Percentiles rank a stretch among this genome's conserved stretches.
These are phyloP conservation scores for Myxozyma geophila DNA, from an alignment of 805 yeast genomes.

Conservation along the genomic window DNA sequence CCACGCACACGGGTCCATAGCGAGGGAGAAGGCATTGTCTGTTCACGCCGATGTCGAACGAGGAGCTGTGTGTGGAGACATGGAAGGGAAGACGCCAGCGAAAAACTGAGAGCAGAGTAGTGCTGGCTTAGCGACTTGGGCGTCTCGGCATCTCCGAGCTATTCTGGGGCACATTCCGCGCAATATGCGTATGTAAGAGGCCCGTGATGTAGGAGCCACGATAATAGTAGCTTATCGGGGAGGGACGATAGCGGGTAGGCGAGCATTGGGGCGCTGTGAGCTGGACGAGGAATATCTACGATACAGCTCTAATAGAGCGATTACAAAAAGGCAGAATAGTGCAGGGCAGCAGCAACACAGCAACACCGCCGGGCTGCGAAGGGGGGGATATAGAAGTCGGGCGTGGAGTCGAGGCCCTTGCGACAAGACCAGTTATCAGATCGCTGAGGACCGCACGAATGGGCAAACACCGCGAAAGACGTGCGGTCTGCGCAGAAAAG, in stretches of 20 bases:
- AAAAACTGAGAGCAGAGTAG: not conserved
- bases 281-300: too few species aligned
- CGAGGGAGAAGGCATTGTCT: conserved; percentile 21
- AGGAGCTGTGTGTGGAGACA: not conserved
- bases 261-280: not conserved
- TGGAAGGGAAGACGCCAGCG: not conserved
- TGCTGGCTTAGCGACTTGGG: not conserved
- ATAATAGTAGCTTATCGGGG: not conserved
- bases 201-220: conserved; percentile 4
- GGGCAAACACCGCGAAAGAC: too few species aligned
- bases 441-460: not conserved
- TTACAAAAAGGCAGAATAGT: too few species aligned
- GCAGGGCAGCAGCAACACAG: not conserved
- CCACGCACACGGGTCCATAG: conserved; percentile 28
- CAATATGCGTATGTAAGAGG: not conserved
- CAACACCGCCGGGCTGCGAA: not conserved
- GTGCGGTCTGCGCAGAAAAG: too few species aligned
- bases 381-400: not conserved
- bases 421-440: not conserved
- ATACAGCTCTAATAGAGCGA: too few species aligned
- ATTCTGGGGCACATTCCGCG: conserved; percentile 16
- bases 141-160: not conserved
- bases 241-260: not conserved
- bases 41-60: too few species aligned
- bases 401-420: not conserved